Conservation (phyloP, 441 rosid genomes). For the Adansonia rubrostipa region DNA sequence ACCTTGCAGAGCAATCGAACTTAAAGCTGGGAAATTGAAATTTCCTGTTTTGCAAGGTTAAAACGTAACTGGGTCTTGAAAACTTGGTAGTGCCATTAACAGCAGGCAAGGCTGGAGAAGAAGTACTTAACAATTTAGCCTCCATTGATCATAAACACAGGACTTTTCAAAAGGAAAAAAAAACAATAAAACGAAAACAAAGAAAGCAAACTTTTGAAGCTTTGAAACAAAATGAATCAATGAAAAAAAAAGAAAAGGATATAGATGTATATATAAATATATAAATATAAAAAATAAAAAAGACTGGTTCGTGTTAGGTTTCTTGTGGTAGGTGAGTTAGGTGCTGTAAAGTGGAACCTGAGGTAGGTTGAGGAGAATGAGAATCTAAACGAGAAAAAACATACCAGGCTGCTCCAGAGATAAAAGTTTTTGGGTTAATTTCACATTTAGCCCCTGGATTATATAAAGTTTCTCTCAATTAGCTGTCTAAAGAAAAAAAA, state of each 20-base stretch:
- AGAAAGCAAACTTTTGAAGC: neutral
- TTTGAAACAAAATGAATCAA: neutral
- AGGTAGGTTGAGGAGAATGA: neutral
- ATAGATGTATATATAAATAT: neutral
- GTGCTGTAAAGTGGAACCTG: neutral
- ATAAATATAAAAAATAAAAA: neutral
- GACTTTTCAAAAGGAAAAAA: neutral
- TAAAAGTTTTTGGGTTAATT: too few species aligned
- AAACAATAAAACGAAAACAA: neutral
- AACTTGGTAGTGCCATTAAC: conserved; percentile 25
- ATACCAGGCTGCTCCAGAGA: neutral
- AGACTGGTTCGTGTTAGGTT: neutral
- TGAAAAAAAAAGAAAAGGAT: neutral
- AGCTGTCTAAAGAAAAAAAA: too few species aligned
- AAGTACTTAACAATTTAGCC: conserved; percentile 24
- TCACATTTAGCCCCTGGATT: too few species aligned
- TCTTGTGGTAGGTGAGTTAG: conserved; percentile 9
- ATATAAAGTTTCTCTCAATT: too few species aligned
- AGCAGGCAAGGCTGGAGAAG: conserved; percentile 38
- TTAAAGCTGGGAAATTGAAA: conserved; percentile 22
- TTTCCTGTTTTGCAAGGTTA: conserved; percentile 25
- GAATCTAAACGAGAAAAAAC: neutral
- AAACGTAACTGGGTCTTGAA: conserved; percentile 30
- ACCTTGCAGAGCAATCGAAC: conserved; percentile 34
- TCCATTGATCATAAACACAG: conserved; percentile 2